Evolutionary conservation across 208 protist genomes (phyloP), one percentile per base, ranked within the genome.

Genomic region (Wallacemonas sp.): DNA sequence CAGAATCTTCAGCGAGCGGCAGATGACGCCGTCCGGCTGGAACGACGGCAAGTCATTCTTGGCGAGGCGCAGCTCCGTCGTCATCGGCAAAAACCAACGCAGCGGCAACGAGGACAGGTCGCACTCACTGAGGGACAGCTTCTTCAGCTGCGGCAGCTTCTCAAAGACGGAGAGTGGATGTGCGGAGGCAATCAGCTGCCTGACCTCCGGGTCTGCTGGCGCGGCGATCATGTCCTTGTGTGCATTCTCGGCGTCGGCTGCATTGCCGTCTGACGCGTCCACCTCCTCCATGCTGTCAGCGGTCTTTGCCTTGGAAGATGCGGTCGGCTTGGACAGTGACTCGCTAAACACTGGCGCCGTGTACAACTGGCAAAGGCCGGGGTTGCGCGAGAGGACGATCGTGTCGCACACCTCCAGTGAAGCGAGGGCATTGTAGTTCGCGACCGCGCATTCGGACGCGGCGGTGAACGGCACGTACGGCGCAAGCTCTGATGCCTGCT

Each of bases 101-200:
- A 65, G 64, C 0, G 90, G 90, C 46, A 96, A 43, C 2, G 72
- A 83, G 17, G 49, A 64, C 33, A 96, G 63, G 26, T 69, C 73
- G 61, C 90, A 96, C 23, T 72, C 81, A 52, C 83, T 93, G 17
- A 96, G 67, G 8, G 90, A 96, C 56, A 96, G 60, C 70, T 96
- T 96, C 65, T 70, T 80, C 23, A 96, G 72, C 1, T 61, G 65
- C 16, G 73, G 30, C 33, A 96, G 75, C n/a, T 72, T 71, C 61
- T 78, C 85, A 36, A 96, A 81, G 12, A 85, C 82, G 34, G 85
- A 87, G 46, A 96, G 84, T 1, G 90, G 90, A 66, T 96, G 90
- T 9, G 66, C 60, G 26, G 69, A 66, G 6, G 68, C 68, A 4
- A 70, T 36, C 0, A 58, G 52, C 52, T 58, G 26, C 52, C 52